Evolutionary conservation across 2,329 filamentous ascomycete genomes (phyloP), one percentile per base, ranked within the genome.

Genomic region (Fusarium clavum): DNA sequence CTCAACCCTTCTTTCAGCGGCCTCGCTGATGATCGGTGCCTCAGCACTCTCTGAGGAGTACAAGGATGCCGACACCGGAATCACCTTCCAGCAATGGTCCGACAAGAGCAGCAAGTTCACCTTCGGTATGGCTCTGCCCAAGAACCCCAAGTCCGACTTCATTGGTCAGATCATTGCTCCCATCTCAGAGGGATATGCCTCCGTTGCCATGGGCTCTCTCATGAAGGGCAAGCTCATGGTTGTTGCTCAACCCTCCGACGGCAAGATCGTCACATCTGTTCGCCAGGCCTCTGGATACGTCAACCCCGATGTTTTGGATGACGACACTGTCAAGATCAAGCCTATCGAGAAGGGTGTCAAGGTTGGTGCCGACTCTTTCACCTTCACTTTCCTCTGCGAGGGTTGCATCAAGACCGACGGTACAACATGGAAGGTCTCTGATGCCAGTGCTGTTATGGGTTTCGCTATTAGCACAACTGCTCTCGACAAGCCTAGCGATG

Each of bases 301-400:
- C 27, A 81, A 83, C 64, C 90, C 90, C 0, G 82, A 83, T 1
- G 73, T 85, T 38, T 92, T 92, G 77, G 82, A 83, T 1, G 91
- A 91, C 57, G 82, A 88, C 67, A 89, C 90, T 1, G 57, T 75
- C 34, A 49, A 63, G 2, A 34, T 74, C 11, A 88, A 83, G 34
- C 76, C 92, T 25, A 90, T 87, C 0, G 85, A 89, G 69, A 86
- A 92, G 65, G 87, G 85, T 16, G 85, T 86, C 16, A 84, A 80
- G 27, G 81, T 91, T 60, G 90, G 86, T 71, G 81, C 83, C 18
- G 88, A 86, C 27, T 81, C 86, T 69, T 92, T 87, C 77, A 86
- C 86, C 47, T 75, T 91, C 49, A 84, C 91, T n/a, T 92, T 91
- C 80, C 84, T 88, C 48, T 92, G 90, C 78, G 78, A 89, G 69